Base-by-base conservation (phyloP, 2,329 filamentous ascomycete genomes). In the Metarhizium guizhouense region DNA sequence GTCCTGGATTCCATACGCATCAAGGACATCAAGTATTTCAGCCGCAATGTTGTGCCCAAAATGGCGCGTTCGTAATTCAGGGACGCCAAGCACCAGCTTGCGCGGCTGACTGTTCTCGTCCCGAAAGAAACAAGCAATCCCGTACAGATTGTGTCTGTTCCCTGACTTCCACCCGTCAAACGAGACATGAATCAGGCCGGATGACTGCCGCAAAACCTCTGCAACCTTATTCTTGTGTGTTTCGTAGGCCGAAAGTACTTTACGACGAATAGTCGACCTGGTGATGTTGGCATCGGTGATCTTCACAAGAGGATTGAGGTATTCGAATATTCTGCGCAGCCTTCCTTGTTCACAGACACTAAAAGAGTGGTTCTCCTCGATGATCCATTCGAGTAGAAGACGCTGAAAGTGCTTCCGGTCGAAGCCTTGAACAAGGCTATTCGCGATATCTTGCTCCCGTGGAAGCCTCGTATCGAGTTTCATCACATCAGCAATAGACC, bases 11-110 rank as follows among this genome's bases (percentile, higher is more conserved):
- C n/a, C n/a, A n/a, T n/a, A n/a, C n/a, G 48, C 48, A 51, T 51
- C 48, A 36, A 51, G 48, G 48, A 20, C 48, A 20, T 51, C 48
- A 34, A 51, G 25, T 32, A 51, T n/a, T n/a, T n/a, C n/a, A n/a
- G n/a, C 48, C 16, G 48, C 48, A 51, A 51, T 51, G 48, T 51
- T 51, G 48, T 51, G 48, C 16, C 48, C 29, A n/a, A 51, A 51
- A 51, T 51, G 48, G 48, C 48, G 48, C 48, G 29, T 51, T 51
- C 29, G 48, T 36, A 51, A 20, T 51, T 51, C 29, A 51, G 48
- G 48, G 29, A 51, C 29, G 14, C 48, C 48, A 32, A 51, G 48
- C 30, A 51, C 48, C 16, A 51, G 48, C 48, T 51, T 51, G 48
- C 48, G 48, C 25, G 48, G 48, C 48, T 51, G 29, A 36, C 18